Base-by-base conservation (phyloP, 495 filamentous ascomycete species). In the Aspergillus biplanus region DNA sequence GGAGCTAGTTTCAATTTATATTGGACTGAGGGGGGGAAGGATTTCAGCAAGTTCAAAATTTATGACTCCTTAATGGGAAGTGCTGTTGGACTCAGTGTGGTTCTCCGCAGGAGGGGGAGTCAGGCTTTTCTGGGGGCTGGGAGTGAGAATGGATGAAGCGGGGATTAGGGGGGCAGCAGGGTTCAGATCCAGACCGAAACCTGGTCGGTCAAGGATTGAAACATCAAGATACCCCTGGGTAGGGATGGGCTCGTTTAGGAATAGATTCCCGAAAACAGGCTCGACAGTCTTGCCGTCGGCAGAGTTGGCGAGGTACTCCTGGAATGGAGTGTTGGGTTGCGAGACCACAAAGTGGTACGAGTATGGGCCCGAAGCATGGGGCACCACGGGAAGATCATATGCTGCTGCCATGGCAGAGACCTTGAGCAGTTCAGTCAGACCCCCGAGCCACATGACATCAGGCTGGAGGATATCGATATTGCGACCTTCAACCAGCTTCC, bases 391-490 rank as follows among this genome's bases (percentile, higher is more conserved):
- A 44, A 97, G 89, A 70, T 97, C 93, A 74, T 97, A 97, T 3
- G 93, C 92, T 6, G 92, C 86, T 15, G 93, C 93, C 83, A 93
- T 88, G 18, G 92, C 90, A 11, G 93, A 86, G 59, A 97, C 86
- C 75, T 91, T 93, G 66, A 96, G 89, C 50, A 97, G 82, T 75
- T 97, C 93, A 2, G 93, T 97, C 83, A 97, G 75, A 62, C 93
- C 93, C 55, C 93, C 93, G 11, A 96, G 84, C 93, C 93, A 97
- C 93, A 96, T 97, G 50, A 97, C 92, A 69, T 97, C 93, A 7
- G 93, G 93, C 73, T 96, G 93, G 69, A 97, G 85, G 73, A 97
- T 96, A 70, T 97, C 92, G 58, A 97, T 76, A 72, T 96, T 94
- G 61, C 93, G 91, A 53, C 90, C 90, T 73, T 96, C 92, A 62